Base-by-base conservation (phyloP, 2,329 filamentous ascomycete genomes). In the Ramularia collo-cygni region DNA sequence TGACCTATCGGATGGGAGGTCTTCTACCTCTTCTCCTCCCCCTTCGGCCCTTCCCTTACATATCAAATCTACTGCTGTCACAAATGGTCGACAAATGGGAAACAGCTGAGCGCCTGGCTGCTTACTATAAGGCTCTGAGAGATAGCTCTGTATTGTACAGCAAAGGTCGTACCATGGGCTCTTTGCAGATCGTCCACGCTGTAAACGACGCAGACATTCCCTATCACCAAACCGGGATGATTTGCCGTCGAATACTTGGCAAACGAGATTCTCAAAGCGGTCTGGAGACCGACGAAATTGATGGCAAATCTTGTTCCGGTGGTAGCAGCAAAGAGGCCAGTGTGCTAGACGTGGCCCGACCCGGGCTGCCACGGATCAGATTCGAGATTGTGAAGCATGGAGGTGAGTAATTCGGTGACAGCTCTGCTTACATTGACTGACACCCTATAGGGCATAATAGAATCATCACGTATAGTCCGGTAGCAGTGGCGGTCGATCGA, bases 141-240 rank as follows among this genome's bases (percentile, higher is more conserved):
- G 24, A 30, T 64, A 61, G 28, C 60, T 64, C 46, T 13, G 21
- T 24, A 2, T 26, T 51, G 5, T 13, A 40, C 10, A 38, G 72
- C 30, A 73, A 65, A 46, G 38, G 12, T 8, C 72, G 41, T 4
- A 47, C 30, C 8, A 43, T 50, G 40, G 59, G 57, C 4, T 51
- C 80, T 15, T 65, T 95, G 14, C 79, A 76, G 30, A 67, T 95
- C 29, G 66, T 96, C 2, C 90, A 95, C 54, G 85, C 88, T 12
- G 73, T 75, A 38, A 77, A 95, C 55, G 90, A 96, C 59, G 67
- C 69, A 43, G 86, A 95, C 52, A 95, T 96, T 44, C 80, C 85
- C 0, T 90, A 78, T 66, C 72, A 67, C 1, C 80, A 88, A 55
- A 78, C 79, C 30, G 74, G 81, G 51, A 70, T 68, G 49, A 63